Evolutionary conservation across 805 yeast genomes (phyloP).

Genomic region (Metschnikowia gruessii): DNA sequence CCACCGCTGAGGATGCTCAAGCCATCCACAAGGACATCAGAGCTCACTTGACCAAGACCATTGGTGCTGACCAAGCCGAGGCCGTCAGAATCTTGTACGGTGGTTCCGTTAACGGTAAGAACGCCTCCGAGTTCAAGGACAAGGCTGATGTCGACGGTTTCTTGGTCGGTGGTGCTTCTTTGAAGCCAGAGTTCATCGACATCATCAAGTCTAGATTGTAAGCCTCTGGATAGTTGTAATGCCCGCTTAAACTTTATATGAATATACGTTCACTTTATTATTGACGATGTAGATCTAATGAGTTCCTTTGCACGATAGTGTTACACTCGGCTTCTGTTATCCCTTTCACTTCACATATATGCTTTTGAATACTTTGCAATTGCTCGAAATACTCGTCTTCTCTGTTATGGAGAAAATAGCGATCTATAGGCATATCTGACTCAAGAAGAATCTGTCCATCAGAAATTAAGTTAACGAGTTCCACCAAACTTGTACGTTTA

Average conservation of each 20-base stretch:
- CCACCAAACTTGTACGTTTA: constrained; percentile 22
- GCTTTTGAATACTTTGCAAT: constrained; percentile 6
- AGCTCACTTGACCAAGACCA: constrained; percentile 69
- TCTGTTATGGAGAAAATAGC: constrained; percentile 10
- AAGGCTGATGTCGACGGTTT: constrained; percentile 95
- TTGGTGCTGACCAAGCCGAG: constrained; percentile 77
- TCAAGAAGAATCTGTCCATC: constrained; percentile 32
- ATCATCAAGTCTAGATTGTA: constrained; percentile 89
- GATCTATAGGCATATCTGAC: constrained; percentile 37
- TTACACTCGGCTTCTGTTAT: constrained; percentile 1
- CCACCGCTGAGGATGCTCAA: constrained; percentile 98
- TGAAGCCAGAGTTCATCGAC: constrained; percentile 96
- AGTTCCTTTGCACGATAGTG: constrained; percentile 1
- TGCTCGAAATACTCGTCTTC: constrained; percentile 8
- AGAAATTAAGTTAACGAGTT: constrained; percentile 19
- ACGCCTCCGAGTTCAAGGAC: constrained; percentile 85
- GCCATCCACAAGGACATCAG: constrained; percentile 89
- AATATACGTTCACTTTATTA: constrained; percentile 2
- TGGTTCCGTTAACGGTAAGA: constrained; percentile 96
- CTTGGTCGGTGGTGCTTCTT: constrained; percentile 99
- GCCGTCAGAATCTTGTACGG: constrained; percentile 91
- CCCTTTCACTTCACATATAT: constrained; percentile 5
- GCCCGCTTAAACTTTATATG: constrained; percentile 2
- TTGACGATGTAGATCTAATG: constrained; percentile 1
- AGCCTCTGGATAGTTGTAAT: constrained; percentile 10